phyloP scores from a whole-genome alignment of 2,329 filamentous ascomycete species.

The Pleochaeta shiraiana region DNA sequence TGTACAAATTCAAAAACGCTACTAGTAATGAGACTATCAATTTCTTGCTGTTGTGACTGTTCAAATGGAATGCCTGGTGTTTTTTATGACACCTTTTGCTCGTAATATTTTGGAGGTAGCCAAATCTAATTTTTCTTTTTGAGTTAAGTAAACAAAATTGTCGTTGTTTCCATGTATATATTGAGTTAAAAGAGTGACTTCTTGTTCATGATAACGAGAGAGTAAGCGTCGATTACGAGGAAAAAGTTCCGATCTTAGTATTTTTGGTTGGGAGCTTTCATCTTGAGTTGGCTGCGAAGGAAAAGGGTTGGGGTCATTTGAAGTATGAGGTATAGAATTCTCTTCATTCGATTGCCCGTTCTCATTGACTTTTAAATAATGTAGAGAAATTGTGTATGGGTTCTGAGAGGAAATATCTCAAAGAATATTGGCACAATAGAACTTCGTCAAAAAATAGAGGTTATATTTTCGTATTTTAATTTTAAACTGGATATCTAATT shows the following conservation, averaged over 20 bases:
- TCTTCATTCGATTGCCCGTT: no score
- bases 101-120: background rate
- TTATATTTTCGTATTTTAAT: no score
- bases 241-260: background rate
- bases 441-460: no score
- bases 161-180: background rate
- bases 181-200: background rate
- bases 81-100: background rate
- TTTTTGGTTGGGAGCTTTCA: background rate
- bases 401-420: no score
- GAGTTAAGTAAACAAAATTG: background rate
- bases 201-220: background rate
- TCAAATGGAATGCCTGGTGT: background rate
- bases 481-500: no score
- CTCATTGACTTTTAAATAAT: no score
- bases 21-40: background rate
- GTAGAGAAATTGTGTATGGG: no score
- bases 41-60: background rate
- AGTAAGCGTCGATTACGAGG: background rate
- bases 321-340: background rate
- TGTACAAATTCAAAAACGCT: background rate
- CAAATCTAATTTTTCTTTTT: constrained; percentile 1
- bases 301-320: background rate
- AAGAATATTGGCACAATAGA: no score
- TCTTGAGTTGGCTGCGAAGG: background rate